These are phyloP conservation scores for Acanthamoeba healyi DNA, from an alignment of 208 protist genomes.

Conservation along the genomic window DNA sequence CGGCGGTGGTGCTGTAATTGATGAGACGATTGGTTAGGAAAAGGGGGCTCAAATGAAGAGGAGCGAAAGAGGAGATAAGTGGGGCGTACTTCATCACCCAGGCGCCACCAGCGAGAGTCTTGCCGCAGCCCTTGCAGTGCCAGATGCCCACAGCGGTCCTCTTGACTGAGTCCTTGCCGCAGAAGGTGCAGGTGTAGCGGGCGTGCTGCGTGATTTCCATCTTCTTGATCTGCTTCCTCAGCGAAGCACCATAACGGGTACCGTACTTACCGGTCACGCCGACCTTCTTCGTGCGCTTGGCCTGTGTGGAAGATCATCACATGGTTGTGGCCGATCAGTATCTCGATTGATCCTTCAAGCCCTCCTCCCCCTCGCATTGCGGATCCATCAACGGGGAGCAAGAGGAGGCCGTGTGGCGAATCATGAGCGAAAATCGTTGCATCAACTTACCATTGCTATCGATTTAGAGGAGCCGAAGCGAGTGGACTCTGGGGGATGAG, in stretches of 20 bases:
- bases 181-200: conserved; percentile 99
- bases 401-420: too few species aligned
- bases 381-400: too few species aligned
- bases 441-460: conserved; percentile 23
- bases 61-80: too few species aligned
- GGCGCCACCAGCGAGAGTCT: conserved; percentile 98
- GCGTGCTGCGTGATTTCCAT: conserved; percentile 98
- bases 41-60: too few species aligned
- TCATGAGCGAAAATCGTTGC: neutral
- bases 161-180: conserved; percentile 97
- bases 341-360: neutral
- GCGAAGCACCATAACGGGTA: conserved; percentile 99
- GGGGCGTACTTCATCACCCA: conserved; percentile 93
- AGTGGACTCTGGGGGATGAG: conserved; percentile 50
- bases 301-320: conserved; percentile 81
- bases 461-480: neutral
- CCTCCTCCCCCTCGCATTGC: too few species aligned
- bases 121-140: conserved; percentile 97
- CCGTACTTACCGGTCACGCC: conserved; percentile 99
- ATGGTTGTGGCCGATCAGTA: too few species aligned
- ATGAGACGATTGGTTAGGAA: neutral
- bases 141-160: conserved; percentile 99
- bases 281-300: conserved; percentile 99
- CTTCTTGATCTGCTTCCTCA: conserved; percentile 99
- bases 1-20: conserved; percentile 95